Percentiles rank a stretch among this genome's conserved stretches.
These are phyloP conservation scores for Beauveria rudraprayagi DNA, from an alignment of 2,329 filamentous ascomycete species.

Conservation along the genomic window DNA sequence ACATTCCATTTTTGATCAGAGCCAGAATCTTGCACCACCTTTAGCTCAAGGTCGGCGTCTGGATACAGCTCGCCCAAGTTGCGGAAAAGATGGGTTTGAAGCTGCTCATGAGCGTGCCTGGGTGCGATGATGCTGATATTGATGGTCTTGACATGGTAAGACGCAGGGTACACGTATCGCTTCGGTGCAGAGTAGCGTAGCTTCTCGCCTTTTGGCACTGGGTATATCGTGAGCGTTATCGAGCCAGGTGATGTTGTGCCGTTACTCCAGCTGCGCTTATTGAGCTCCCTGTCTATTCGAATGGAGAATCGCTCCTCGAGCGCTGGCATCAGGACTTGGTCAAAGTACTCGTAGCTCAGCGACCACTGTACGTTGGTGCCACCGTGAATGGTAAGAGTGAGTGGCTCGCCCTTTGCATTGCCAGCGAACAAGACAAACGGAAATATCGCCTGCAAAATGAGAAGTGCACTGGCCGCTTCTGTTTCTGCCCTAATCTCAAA, in stretches of 20 bases:
- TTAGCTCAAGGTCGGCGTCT: slow-evolving; percentile 35
- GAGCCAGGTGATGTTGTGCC: slow-evolving; percentile 34
- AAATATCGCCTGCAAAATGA: slow-evolving; percentile 53
- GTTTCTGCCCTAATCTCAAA: slow-evolving; percentile 43
- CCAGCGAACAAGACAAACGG: slow-evolving; percentile 50
- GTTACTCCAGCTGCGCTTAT: slow-evolving; percentile 42
- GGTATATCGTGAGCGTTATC: slow-evolving; percentile 34
- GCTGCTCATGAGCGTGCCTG: slow-evolving; percentile 28
- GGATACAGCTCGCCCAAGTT: slow-evolving; percentile 36
- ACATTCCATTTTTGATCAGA: slow-evolving; percentile 45
- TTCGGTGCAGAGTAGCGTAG: slow-evolving; percentile 28
- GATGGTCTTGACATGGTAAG: slow-evolving; percentile 34
- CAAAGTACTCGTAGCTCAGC: slow-evolving; percentile 53
- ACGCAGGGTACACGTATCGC: slow-evolving; percentile 17
- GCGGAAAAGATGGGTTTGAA: slow-evolving; percentile 32
- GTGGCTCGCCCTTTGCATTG: slow-evolving; percentile 32
- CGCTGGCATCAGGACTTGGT: slow-evolving; percentile 50
- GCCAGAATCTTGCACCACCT: slow-evolving; percentile 41
- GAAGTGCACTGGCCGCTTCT: slow-evolving; percentile 43
- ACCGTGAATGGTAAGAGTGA: slow-evolving; percentile 45
- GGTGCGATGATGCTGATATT: slow-evolving; percentile 46
- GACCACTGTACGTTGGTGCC: slow-evolving; percentile 53
- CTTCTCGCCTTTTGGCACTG: slow-evolving; percentile 24
- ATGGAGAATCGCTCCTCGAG: slow-evolving; percentile 44
- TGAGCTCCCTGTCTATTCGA: slow-evolving; percentile 35